Evolutionary conservation across 1,284 basidiomycete genomes (phyloP), one percentile per base, ranked within the genome.

Genomic region (Marasmius sp.): DNA sequence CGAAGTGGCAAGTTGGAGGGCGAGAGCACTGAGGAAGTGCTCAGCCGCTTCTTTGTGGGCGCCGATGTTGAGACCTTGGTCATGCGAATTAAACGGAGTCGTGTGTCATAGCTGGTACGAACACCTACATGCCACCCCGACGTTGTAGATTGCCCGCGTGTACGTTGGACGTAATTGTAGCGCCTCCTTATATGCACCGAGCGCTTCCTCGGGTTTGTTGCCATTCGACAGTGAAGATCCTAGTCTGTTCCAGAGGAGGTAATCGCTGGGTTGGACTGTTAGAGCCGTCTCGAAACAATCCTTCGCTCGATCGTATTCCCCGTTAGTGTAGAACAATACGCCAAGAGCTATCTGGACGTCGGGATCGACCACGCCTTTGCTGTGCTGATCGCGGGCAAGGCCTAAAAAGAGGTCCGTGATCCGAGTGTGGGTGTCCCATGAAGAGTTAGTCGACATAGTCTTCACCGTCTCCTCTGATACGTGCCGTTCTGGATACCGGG

Each of bases 191-290:
- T 99, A 99, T 12, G 95, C 96, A 47, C 94, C 93, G 38, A 99
- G 85, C 2, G 97, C 97, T 74, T 97, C 94, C 75, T 99, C 97
- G 0, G 97, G 93, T 68, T 94, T 92, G 64, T 88, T 95, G 0
- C 94, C 95, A 73, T 99, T 99, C 16, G 96, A 97, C 43, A 99
- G 81, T 6, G 93, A 95, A 1, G 97, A 98, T 3, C 97, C 97
- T 6, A 98, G 81, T 57, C 97, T 82, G 75, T 99, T 99, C 97
- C 97, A 99, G 8, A 99, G 79, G 12, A 97, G 78, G 73, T 95
- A 98, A 75, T 99, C 97, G 88, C 84, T 85, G 2, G 96, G 96
- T 20, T 91, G 81, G 58, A 86, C 85, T 47, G 85, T 83, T 45
- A 98, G 79, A 0, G 96, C 96, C 39, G 89, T 86, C 65, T 91